A percentile compares a stretch with the other conserved stretches of the same genome.
phyloP scores from a whole-genome alignment of 805 yeast genomes.

The Ogataea paradorogensis region DNA sequence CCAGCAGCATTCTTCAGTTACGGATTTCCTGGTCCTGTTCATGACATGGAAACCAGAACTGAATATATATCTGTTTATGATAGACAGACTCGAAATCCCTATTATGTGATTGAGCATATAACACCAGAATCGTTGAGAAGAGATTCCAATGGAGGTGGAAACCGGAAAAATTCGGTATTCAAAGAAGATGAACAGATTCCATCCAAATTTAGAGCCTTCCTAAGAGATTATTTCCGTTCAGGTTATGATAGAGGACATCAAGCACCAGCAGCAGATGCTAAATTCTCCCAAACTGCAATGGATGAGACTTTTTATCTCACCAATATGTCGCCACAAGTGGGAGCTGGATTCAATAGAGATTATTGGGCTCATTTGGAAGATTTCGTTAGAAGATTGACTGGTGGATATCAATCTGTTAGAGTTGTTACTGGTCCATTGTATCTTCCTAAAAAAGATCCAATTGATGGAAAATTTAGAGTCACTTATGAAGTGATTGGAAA shows the following conservation, averaged over 20 bases:
- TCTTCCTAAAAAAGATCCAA: conserved; percentile 68
- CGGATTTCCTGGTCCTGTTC: conserved; percentile 95
- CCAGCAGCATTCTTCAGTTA: conserved; percentile 85
- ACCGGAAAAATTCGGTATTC: conserved; percentile 78
- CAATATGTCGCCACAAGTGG: conserved; percentile 96
- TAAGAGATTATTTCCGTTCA: conserved; percentile 86
- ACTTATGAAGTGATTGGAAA: conserved; percentile 91
- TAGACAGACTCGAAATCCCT: conserved; percentile 80
- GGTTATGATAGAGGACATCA: conserved; percentile 98
- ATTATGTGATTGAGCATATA: conserved; percentile 81
- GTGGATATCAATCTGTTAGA: conserved; percentile 70
- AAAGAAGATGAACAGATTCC: conserved; percentile 87
- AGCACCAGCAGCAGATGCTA: conserved; percentile 98
- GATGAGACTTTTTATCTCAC: conserved; percentile 88
- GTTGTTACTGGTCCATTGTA: conserved; percentile 92
- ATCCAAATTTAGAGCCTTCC: conserved; percentile 63
- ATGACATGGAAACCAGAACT: conserved; percentile 68
- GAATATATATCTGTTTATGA: conserved; percentile 88
- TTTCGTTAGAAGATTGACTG: conserved; percentile 75
- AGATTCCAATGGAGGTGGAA: conserved; percentile 47
- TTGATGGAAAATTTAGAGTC: conserved; percentile 82
- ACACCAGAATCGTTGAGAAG: conserved; percentile 65
- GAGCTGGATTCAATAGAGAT: conserved; percentile 95
- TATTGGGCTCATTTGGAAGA: conserved; percentile 97
- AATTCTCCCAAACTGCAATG: conserved; percentile 87